A percentile compares a stretch with the other conserved stretches of the same genome.
These are phyloP conservation scores for Mycena vitilis DNA, from an alignment of 768 basidiomycete genomes.

Conservation along the genomic window DNA sequence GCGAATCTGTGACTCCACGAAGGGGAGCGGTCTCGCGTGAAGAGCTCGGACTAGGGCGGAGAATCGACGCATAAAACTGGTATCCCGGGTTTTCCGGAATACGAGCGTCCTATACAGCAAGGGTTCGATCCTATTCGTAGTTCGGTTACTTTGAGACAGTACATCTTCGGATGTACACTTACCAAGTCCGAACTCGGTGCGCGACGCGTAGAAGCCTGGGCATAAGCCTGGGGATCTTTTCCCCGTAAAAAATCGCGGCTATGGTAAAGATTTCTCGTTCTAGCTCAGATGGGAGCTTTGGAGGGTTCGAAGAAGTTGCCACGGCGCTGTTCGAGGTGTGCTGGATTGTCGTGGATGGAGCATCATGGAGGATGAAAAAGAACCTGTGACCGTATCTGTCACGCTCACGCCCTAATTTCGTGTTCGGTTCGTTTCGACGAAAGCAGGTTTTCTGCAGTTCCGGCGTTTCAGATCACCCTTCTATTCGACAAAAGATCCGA, in stretches of 20 bases:
- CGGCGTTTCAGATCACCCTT: neutral
- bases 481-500: no score
- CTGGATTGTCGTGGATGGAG: no score
- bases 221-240: conserved; percentile 4
- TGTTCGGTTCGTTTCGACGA: neutral
- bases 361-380: no score
- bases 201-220: neutral
- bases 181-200: neutral
- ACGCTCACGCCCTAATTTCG: no score
- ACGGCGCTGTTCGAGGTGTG: neutral
- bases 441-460: neutral
- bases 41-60: neutral
- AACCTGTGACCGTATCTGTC: no score
- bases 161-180: neutral
- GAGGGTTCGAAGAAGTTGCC: neutral
- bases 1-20: neutral
- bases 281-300: neutral
- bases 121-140: neutral
- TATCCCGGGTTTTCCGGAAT: neutral
- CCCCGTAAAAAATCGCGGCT: neutral
- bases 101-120: neutral
- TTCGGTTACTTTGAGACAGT: neutral
- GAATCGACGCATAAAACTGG: neutral
- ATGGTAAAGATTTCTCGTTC: conserved; percentile 10
- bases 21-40: neutral